A percentile compares a stretch with the other conserved stretches of the same genome.
Conservation (phyloP, 179 eudicot genomes). For the Silene noctiflora region DNA sequence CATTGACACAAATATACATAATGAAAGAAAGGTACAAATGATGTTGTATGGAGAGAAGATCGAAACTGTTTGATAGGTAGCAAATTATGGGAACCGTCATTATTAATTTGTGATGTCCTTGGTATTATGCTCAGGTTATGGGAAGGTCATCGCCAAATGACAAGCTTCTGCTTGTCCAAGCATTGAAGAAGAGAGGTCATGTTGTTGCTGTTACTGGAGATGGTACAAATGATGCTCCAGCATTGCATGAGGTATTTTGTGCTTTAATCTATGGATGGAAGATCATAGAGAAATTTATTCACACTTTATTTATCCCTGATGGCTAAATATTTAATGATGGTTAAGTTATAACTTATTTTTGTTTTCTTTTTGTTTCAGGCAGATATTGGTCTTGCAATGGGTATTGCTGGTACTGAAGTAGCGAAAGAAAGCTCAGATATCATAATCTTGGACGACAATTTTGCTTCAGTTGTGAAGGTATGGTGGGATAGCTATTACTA, state of each 20-base stretch:
- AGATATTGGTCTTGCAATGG: slow-evolving; percentile 97
- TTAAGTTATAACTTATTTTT: neutral
- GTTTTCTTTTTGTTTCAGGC: slow-evolving; percentile 46
- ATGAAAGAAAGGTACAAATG: neutral
- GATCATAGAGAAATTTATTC: neutral
- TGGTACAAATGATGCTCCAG: slow-evolving; percentile 99
- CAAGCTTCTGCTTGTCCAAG: slow-evolving; percentile 88
- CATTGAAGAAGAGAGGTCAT: slow-evolving; percentile 75
- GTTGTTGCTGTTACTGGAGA: slow-evolving; percentile 98
- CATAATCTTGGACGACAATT: slow-evolving; percentile 85
- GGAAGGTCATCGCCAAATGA: slow-evolving; percentile 97
- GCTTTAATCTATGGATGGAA: slow-evolving; percentile 6
- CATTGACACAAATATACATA: too few relatives aligned
- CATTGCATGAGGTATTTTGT: slow-evolving; percentile 71
- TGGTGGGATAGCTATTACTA: slow-evolving; percentile 14
- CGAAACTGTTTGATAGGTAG: neutral
- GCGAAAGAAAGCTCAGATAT: slow-evolving; percentile 96
- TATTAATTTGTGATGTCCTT: neutral
- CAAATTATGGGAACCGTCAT: neutral
- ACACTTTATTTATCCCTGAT: neutral
- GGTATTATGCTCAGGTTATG: slow-evolving; percentile 60
- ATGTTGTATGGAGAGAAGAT: neutral
- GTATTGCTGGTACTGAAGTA: slow-evolving; percentile 87
- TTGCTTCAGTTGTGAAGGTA: slow-evolving; percentile 93
- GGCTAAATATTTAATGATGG: neutral